Base-by-base conservation (phyloP, 202 grass and related monocot genomes). In the Musa balbisiana region DNA sequence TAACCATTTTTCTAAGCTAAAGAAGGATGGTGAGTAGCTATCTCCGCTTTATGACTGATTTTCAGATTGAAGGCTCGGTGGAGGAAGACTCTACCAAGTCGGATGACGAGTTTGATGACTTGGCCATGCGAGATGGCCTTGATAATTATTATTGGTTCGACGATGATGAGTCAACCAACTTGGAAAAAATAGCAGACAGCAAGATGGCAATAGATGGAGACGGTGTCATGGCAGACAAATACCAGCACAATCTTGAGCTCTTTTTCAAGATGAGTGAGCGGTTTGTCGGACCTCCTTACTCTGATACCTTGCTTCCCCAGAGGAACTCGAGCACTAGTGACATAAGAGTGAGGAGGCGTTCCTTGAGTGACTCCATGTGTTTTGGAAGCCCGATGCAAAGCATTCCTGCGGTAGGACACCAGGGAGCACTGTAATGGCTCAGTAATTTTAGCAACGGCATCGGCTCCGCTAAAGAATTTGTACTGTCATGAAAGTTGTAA, bases 61-160 rank as follows among this genome's bases (percentile, higher is more conserved):
- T 77, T 55, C 83, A 97, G 94, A 86, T 93, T 43, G 94, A 91
- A 64, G 93, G 94, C 15, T 97, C 94, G 14, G 94, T 97, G 1
- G 94, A 97, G 5, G 94, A 97, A 63, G 74, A 86, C 81, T 93
- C 86, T 3, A 89, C 90, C 69, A 97, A 93, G 59, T 93, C 90
- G 0, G 94, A 97, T 2, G 94, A 97, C 81, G 94, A 97, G 49
- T 97, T 87, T 3, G 94, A 97, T 1, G 94, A 97, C 56, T 81
- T 97, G 55, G 90, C 94, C 14, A 84, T 97, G 88, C 82, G 69
- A 68, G 90, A 97, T 23, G 90, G 75, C 56, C 81, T 81, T 74
- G 87, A 81, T 43, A 89, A 85, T 4, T 87, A 80, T 0, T 77
- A 92, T 71, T 87, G 74, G 77, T 92, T 87, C 0, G 84, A 92